phyloP scores from a whole-genome alignment of 257 asterid species.

The Cordia subcordata region DNA sequence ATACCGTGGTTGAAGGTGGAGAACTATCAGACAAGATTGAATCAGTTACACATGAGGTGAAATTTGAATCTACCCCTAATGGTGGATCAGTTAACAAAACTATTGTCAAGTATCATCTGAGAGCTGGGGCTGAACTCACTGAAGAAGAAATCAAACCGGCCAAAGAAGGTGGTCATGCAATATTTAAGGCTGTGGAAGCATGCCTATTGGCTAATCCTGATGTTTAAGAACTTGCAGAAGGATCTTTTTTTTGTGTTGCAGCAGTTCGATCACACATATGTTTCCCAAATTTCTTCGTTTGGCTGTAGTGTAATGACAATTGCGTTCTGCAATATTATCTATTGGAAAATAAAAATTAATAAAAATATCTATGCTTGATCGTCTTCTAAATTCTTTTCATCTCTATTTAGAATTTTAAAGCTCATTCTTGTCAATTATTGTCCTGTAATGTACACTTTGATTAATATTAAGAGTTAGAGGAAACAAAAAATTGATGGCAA shows the following conservation, averaged over 20 bases:
- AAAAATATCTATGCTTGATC: no score
- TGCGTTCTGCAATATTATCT: no score
- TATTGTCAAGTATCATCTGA: slow-evolving; percentile 17
- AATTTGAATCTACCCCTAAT: slow-evolving; percentile 16
- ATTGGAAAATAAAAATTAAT: no score
- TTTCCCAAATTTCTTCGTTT: neutral
- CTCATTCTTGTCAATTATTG: no score
- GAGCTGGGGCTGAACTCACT: slow-evolving; percentile 18
- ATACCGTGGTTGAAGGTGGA: slow-evolving; percentile 33
- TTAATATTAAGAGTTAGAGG: no score
- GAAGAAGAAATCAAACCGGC: slow-evolving; percentile 30
- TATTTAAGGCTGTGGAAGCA: slow-evolving; percentile 29
- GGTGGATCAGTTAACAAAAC: slow-evolving; percentile 31
- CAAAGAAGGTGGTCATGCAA: slow-evolving; percentile 22
- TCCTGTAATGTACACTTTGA: no score
- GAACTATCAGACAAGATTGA: slow-evolving; percentile 22
- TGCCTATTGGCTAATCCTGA: slow-evolving; percentile 10
- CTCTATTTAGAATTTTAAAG: no score
- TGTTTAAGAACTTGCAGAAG: neutral
- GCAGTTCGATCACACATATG: neutral
- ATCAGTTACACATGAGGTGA: slow-evolving; percentile 19
- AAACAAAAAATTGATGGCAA: no score
- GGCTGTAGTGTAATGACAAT: neutral
- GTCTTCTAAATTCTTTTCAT: no score
- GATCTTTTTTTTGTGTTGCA: no score